These are phyloP conservation scores for Epichloe uncinata DNA, from an alignment of 2,329 filamentous ascomycete genomes.

Conservation along the genomic window DNA sequence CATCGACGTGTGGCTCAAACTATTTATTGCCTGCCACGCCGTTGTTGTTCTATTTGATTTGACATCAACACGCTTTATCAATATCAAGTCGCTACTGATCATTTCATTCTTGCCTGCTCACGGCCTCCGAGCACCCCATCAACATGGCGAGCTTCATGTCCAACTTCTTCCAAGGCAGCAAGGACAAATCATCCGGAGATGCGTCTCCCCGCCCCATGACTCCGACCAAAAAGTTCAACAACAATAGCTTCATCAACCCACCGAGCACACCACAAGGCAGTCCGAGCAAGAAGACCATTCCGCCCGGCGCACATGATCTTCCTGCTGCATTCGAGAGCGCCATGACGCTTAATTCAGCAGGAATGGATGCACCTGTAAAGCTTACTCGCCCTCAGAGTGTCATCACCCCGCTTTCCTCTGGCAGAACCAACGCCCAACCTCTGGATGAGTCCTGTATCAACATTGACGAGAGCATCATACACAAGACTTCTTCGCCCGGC, in stretches of 20 bases:
- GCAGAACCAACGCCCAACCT: slow-evolving; percentile 44
- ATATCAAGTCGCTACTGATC: not conserved
- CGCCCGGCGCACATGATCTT: slow-evolving; percentile 65
- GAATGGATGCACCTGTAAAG: slow-evolving; percentile 48
- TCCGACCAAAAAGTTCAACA: slow-evolving; percentile 36
- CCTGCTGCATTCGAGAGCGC: slow-evolving; percentile 57
- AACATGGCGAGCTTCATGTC: slow-evolving; percentile 40
- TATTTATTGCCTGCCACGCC: not conserved
- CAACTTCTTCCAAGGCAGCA: slow-evolving; percentile 40
- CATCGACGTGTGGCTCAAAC: no score
- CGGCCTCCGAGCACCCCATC: not conserved
- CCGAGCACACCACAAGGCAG: slow-evolving; percentile 64
- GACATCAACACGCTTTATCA: not conserved
- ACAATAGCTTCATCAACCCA: slow-evolving; percentile 55
- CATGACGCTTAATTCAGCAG: slow-evolving; percentile 48
- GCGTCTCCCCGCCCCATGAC: slow-evolving; percentile 34
- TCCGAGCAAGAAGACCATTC: slow-evolving; percentile 66
- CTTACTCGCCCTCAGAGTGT: slow-evolving; percentile 42
- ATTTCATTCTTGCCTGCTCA: not conserved
- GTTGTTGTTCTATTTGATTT: not conserved
- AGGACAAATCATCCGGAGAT: slow-evolving; percentile 30
- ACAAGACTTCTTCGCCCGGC: slow-evolving; percentile 41
- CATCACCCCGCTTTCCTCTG: slow-evolving; percentile 45
- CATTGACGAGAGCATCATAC: slow-evolving; percentile 43
- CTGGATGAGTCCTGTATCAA: slow-evolving; percentile 37